Conservation (phyloP, 78 protist species). For the Planoprotostelium fungivorum region DNA sequence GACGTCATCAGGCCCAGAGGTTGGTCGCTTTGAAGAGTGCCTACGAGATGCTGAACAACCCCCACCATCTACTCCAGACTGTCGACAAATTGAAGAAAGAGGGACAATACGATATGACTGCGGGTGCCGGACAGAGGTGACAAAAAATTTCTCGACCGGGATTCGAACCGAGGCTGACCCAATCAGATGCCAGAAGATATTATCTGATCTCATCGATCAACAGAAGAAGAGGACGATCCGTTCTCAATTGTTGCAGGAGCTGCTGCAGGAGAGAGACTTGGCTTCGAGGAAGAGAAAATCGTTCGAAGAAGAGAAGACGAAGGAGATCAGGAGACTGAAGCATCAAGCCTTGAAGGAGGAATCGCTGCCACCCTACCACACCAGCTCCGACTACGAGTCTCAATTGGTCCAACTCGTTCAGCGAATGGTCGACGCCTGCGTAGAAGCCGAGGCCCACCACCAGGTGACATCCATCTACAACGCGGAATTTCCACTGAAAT, state of each 20-base stretch:
- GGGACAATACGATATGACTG: background rate
- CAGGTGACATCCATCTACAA: no score
- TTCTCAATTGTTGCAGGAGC: background rate
- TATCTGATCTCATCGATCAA: no score
- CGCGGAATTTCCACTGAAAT: no score
- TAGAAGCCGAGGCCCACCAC: no score
- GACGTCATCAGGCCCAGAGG: no score
- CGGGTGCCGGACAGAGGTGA: background rate
- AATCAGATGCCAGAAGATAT: no score
- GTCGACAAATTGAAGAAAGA: background rate
- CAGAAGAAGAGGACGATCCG: no score
- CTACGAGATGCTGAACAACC: no score
- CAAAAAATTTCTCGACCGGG: no score
- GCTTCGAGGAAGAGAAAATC: background rate
- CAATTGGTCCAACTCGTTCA: background rate
- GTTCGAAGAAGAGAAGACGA: background rate
- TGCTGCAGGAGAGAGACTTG: background rate
- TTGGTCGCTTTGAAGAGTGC: no score
- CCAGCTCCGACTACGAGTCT: background rate
- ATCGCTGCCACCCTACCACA: background rate
- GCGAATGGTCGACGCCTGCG: background rate
- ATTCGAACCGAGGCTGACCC: no score
- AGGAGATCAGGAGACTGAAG: background rate
- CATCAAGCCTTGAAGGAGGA: background rate
- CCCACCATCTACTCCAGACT: background rate